Conservation (phyloP, 2,329 filamentous ascomycete genomes). For the Fusarium citri region DNA sequence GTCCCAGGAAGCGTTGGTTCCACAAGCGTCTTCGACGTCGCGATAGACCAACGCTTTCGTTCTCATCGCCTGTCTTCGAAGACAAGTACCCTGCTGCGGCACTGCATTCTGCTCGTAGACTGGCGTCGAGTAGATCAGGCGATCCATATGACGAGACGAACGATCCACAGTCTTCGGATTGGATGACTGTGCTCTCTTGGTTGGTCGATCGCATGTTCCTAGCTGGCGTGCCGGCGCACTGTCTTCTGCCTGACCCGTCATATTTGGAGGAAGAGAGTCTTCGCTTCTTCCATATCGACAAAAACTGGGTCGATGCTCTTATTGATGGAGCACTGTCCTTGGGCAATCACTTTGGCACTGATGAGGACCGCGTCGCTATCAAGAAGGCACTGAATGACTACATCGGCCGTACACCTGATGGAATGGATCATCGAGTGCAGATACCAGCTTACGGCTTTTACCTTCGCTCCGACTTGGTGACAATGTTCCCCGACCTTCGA, state of each 20-base stretch:
- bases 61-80: not conserved
- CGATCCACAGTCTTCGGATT: constrained; percentile 52
- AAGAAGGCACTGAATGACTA: constrained; percentile 50
- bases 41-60: not conserved
- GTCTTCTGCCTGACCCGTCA: constrained; percentile 53
- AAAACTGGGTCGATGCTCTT: constrained; percentile 56
- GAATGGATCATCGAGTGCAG: constrained; percentile 33
- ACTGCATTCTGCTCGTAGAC: not conserved
- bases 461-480: constrained; percentile 52
- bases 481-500: constrained; percentile 53
- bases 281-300: constrained; percentile 59
- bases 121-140: not conserved
- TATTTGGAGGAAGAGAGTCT: constrained; percentile 53
- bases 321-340: constrained; percentile 58
- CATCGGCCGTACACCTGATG: constrained; percentile 26
- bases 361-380: constrained; percentile 46
- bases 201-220: constrained; percentile 54
- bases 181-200: constrained; percentile 52
- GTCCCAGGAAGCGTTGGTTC: not conserved
- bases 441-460: constrained; percentile 55
- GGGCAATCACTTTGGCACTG: constrained; percentile 52
- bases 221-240: constrained; percentile 54
- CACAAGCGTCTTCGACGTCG: not conserved
- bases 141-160: constrained; percentile 41
- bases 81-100: constrained; percentile 8